Conservation (phyloP, 2,329 filamentous ascomycete species). For the Talaromyces sp. region DNA sequence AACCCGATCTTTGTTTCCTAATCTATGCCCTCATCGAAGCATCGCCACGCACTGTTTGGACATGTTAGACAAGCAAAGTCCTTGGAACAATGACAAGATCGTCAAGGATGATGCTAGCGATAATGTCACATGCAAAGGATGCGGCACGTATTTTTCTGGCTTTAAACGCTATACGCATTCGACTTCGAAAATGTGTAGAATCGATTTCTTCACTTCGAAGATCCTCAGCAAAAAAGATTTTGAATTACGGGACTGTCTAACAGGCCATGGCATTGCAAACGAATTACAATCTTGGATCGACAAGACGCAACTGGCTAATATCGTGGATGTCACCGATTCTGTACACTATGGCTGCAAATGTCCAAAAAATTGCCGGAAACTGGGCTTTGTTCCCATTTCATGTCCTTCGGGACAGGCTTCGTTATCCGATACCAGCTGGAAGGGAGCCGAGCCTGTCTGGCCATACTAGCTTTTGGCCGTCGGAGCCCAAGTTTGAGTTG, state of each 20-base stretch:
- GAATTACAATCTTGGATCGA: not conserved
- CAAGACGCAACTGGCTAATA: conserved; percentile 1
- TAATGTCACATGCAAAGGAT: not conserved
- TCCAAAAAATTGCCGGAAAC: not conserved
- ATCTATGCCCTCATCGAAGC: conserved; percentile 12
- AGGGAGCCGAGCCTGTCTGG: not conserved
- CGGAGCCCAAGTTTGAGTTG: not conserved
- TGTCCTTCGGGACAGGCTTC: not conserved
- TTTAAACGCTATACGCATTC: not conserved
- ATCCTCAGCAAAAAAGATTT: not conserved
- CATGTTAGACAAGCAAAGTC: not conserved
- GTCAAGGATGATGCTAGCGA: not conserved
- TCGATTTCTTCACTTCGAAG: not conserved
- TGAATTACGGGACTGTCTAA: not conserved
- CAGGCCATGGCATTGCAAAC: not conserved
- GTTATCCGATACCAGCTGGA: not conserved
- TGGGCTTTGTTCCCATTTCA: not conserved
- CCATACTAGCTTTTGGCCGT: not conserved
- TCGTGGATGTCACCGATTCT: not conserved
- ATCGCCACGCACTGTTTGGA: conserved; percentile 8
- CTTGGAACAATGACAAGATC: not conserved
- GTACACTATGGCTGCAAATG: not conserved
- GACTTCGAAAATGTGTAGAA: not conserved
- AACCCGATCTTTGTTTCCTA: not conserved
- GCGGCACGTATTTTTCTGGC: not conserved